Base-by-base conservation (phyloP, 371 early-diverging fungal species). In the Apophysomyces sp. region DNA sequence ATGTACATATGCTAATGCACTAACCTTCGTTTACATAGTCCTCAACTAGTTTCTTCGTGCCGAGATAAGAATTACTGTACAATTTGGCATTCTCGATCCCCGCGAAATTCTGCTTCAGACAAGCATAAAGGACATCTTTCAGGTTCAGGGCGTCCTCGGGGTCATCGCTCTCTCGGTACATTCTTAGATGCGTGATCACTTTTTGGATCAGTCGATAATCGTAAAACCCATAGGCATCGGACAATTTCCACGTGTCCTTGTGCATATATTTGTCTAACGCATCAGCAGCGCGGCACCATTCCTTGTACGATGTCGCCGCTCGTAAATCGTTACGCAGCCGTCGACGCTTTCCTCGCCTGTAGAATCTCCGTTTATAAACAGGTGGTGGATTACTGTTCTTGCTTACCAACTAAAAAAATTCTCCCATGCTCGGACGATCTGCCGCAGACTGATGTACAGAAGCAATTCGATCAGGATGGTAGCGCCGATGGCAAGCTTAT, bases 11-110 rank as follows among this genome's bases (percentile, higher is more conserved):
- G 21, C 36, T 30, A 62, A 57, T n/a, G 4, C n/a, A 12, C 29
- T 39, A 71, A 84, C 87, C 87, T 83, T 94, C 93, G 26, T 88
- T 87, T 0, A 92, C 84, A 57, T 90, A 95, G 34, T 86, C 86
- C 31, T 92, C 91, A 9, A 95, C 86, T 0, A 93, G 77, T 3
- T 63, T 60, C 57, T 93, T 93, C 13, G 96, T 91, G 9, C 94
- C 94, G 39, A 88, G 79, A 62, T 92, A 88, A 3, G 89, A 85
- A 41, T 87, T 81, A 29, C 87, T 85, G 73, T 94, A 94, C 15
- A 94, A 74, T n/a, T 81, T 76, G 40, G 74, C 76, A 71, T 90
- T 90, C 59, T 92, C 92, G 32, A 93, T 84, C 12, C 93, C 93
- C 13, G 89, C 94, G 67, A 94, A 83, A 67, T 94, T 92, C 56